Conservation (phyloP, 2,329 filamentous ascomycete genomes). For the Pyrenochaeta sp. region DNA sequence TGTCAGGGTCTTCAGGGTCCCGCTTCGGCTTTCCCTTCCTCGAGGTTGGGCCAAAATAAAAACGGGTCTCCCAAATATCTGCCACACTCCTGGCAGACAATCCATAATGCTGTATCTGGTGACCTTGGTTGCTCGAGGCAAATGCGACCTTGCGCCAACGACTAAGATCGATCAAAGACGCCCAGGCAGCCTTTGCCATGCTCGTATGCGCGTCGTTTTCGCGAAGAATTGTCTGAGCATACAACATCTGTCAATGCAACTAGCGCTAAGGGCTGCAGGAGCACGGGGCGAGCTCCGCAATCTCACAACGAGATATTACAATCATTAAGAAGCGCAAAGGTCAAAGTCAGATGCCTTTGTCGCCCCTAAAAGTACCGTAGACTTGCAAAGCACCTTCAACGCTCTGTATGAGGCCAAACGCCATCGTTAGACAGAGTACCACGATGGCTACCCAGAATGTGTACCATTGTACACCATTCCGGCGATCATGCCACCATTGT, state of each 20-base stretch:
- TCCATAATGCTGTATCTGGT: not conserved
- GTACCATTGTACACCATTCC: constrained; percentile 56
- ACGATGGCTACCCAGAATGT: constrained; percentile 57
- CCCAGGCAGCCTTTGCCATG: too few species aligned
- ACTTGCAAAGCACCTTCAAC: constrained; percentile 49
- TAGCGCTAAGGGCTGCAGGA: too few species aligned
- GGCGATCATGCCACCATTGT: constrained; percentile 55
- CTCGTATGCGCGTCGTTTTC: too few species aligned
- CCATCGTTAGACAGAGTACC: constrained; percentile 48
- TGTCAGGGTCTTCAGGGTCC: not conserved
- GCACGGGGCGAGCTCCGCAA: not conserved
- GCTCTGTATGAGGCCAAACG: constrained; percentile 56
- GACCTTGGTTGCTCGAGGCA: too few species aligned
- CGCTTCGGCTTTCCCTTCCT: not conserved
- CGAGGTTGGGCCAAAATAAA: not conserved
- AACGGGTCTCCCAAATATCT: not conserved
- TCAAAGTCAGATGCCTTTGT: not conserved
- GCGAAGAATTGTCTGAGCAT: too few species aligned
- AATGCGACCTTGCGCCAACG: too few species aligned
- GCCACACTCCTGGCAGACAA: not conserved
- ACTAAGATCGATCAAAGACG: too few species aligned
- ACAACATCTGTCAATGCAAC: too few species aligned
- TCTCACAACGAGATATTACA: not conserved
- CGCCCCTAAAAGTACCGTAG: constrained; percentile 11
- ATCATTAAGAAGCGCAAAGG: not conserved